A percentile compares a stretch with the other conserved stretches of the same genome.
Conservation (phyloP, 1,284 basidiomycete genomes). For the Ganoderma meredithae region DNA sequence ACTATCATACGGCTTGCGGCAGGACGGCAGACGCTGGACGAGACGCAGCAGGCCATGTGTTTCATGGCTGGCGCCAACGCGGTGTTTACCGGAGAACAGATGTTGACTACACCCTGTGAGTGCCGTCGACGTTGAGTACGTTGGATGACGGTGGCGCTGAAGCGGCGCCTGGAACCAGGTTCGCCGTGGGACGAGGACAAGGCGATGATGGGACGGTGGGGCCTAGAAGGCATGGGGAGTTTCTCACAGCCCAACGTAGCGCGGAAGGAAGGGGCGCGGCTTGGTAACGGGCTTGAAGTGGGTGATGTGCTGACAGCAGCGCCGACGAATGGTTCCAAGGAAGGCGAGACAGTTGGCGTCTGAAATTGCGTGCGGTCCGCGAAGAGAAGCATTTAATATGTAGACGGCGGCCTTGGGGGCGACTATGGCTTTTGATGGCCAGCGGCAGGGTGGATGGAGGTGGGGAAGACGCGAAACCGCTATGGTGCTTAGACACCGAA, state of each 20-base stretch:
- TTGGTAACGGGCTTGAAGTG: constrained; percentile 22
- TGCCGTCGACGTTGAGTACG: constrained; percentile 28
- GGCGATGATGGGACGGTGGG: constrained; percentile 93
- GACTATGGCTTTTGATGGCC: not conserved
- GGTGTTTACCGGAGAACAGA: constrained; percentile 96
- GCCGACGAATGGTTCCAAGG: constrained; percentile 13
- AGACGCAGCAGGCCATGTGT: constrained; percentile 96
- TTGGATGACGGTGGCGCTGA: constrained; percentile 26
- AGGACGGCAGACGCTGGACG: constrained; percentile 89
- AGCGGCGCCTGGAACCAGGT: constrained; percentile 49
- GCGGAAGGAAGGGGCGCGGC: constrained; percentile 53
- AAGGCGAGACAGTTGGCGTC: constrained; percentile 23
- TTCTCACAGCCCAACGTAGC: constrained; percentile 70
- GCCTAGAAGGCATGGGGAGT: constrained; percentile 89
- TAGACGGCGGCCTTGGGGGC: not conserved
- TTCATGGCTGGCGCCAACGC: constrained; percentile 99
- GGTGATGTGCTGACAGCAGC: constrained; percentile 16
- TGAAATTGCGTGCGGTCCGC: constrained; percentile 13
- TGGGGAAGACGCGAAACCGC: not conserved
- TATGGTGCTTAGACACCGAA: not conserved
- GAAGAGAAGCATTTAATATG: not conserved
- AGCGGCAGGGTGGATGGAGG: not conserved
- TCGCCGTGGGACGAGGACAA: constrained; percentile 95
- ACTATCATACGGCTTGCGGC: constrained; percentile 97
- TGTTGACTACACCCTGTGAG: constrained; percentile 96